Conservation (phyloP, 129 eudicot genomes). For the Saussurea involucrata region DNA sequence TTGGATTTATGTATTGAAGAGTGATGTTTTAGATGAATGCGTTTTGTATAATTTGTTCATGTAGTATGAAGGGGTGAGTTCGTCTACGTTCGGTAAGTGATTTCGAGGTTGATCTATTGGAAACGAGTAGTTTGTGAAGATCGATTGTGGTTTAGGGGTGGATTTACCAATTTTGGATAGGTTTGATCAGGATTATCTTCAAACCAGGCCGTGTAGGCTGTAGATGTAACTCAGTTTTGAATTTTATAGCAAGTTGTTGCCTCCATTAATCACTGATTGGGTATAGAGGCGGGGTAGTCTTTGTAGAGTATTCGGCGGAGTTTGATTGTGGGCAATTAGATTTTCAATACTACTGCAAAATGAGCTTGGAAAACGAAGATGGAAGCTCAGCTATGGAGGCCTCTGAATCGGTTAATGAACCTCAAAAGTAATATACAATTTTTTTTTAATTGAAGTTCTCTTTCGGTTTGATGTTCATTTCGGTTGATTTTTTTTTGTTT, state of each 20-base stretch:
- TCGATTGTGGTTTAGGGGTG: slow-evolving; percentile 15
- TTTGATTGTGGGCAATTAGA: slow-evolving; percentile 15
- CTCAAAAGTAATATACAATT: slow-evolving; percentile 42
- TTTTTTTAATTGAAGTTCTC: background rate
- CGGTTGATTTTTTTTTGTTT: background rate
- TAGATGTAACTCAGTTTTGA: slow-evolving; percentile 9
- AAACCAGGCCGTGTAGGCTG: background rate
- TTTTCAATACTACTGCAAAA: slow-evolving; percentile 33
- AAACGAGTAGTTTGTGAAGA: slow-evolving; percentile 7
- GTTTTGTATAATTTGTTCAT: slow-evolving; percentile 15
- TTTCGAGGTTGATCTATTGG: slow-evolving; percentile 19
- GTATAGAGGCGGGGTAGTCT: background rate
- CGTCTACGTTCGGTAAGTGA: background rate
- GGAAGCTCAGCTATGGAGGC: slow-evolving; percentile 34
- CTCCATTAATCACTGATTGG: background rate
- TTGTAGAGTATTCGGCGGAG: background rate
- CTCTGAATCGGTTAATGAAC: slow-evolving; percentile 21
- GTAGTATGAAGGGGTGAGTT: slow-evolving; percentile 1
- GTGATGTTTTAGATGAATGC: slow-evolving; percentile 13
- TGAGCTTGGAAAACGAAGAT: slow-evolving; percentile 72
- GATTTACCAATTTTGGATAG: slow-evolving; percentile 10
- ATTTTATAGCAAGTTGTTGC: slow-evolving; percentile 7
- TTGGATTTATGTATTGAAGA: slow-evolving; percentile 1
- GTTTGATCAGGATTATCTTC: slow-evolving; percentile 5
- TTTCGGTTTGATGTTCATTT: background rate